A percentile compares a stretch with the other conserved stretches of the same genome.
These are phyloP conservation scores for Grifola frondosa DNA, from an alignment of 1,284 basidiomycete genomes.

Conservation along the genomic window DNA sequence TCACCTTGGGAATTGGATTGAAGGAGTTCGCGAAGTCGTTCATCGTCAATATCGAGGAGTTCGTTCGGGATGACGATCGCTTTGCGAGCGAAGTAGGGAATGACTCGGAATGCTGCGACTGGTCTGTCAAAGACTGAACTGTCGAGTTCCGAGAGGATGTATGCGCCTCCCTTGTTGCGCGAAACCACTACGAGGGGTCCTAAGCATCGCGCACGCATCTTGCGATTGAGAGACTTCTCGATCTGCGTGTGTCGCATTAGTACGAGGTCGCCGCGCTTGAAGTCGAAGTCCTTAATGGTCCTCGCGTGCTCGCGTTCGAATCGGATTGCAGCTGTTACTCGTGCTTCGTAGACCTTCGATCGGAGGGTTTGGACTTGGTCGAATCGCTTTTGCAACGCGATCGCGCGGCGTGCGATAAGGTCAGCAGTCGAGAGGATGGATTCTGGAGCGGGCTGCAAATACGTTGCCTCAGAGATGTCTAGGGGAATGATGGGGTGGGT, in stretches of 20 bases:
- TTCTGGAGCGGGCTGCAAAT: conserved; percentile 24
- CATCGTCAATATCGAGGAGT: conserved; percentile 6
- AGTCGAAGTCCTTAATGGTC: conserved; percentile 33
- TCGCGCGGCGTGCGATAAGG: conserved; percentile 20
- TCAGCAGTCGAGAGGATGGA: conserved; percentile 23
- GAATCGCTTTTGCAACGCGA: conserved; percentile 28
- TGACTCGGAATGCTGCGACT: conserved; percentile 33
- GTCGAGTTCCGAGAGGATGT: conserved; percentile 34
- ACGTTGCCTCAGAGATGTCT: conserved; percentile 41
- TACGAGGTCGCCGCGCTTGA: conserved; percentile 36
- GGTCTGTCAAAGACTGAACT: conserved; percentile 28
- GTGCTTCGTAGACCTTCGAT: conserved; percentile 20
- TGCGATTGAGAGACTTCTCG: conserved; percentile 34
- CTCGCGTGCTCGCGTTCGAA: conserved; percentile 25
- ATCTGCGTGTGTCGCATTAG: conserved; percentile 36
- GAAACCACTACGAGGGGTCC: conserved; percentile 36
- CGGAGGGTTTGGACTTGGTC: conserved; percentile 9
- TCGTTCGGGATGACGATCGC: background rate
- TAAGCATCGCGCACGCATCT: conserved; percentile 24
- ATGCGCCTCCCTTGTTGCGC: conserved; percentile 30
- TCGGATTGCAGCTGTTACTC: conserved; percentile 17
- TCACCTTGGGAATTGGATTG: background rate
- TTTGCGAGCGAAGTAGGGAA: conserved; percentile 30
- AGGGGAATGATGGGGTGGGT: conserved; percentile 40
- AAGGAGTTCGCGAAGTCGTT: conserved; percentile 8